Evolutionary conservation across 2,329 filamentous ascomycete genomes (phyloP).

Genomic region (Cadophora malorum): DNA sequence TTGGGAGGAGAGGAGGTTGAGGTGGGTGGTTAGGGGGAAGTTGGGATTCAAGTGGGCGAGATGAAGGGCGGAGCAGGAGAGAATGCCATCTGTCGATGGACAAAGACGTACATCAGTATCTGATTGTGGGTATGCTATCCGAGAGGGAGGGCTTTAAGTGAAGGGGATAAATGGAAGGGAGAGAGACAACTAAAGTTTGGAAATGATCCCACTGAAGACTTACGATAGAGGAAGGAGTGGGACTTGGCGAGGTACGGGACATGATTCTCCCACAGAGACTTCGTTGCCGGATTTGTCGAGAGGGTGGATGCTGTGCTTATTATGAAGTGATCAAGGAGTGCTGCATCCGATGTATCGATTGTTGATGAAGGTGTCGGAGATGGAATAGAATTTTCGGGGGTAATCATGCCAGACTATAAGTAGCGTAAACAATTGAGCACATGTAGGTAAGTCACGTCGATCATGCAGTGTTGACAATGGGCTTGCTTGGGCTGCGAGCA

Average conservation of each 20-base stretch:
- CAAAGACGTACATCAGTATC: not conserved
- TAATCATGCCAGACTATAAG: not conserved
- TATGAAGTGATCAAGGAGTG: conserved; percentile 22
- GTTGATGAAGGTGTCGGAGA: not conserved
- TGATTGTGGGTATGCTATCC: not conserved
- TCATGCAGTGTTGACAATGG: not conserved
- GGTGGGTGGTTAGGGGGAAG: not conserved
- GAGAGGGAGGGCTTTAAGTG: not conserved
- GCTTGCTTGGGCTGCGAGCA: not conserved
- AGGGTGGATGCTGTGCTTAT: conserved; percentile 47
- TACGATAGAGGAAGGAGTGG: conserved; percentile 25
- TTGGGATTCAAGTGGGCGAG: conserved; percentile 21
- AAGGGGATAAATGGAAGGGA: not conserved
- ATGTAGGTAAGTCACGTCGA: not conserved
- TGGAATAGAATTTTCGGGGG: not conserved
- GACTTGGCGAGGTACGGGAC: conserved; percentile 43
- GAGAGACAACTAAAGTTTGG: not conserved
- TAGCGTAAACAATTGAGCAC: not conserved
- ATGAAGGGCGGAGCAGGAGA: conserved; percentile 45
- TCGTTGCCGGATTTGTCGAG: conserved; percentile 1
- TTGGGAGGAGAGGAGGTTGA: conserved; percentile 19
- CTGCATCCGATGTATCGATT: conserved; percentile 34
- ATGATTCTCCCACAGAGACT: conserved; percentile 23
- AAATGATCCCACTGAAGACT: not conserved
- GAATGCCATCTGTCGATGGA: conserved; percentile 20